A percentile compares a stretch with the other conserved stretches of the same genome.
Conservation (phyloP, 1,284 basidiomycete species). For the Microbotryomycetes sp. region DNA sequence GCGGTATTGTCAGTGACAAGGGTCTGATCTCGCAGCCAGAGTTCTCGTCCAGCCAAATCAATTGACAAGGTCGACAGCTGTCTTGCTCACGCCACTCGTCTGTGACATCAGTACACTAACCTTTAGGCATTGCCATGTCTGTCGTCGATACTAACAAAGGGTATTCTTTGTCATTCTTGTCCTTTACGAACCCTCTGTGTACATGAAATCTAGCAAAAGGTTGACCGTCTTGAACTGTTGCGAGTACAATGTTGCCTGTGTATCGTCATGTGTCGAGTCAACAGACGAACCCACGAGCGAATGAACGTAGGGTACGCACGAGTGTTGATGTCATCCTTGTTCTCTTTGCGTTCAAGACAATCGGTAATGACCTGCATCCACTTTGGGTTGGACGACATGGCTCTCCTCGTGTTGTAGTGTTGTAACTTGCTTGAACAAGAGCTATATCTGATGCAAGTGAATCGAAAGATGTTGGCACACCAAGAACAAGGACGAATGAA, state of each 20-base stretch:
- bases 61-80: no score
- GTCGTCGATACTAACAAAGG: neutral
- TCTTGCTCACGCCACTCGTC: neutral
- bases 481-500: no score
- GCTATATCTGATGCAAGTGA: no score
- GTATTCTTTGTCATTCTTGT: neutral
- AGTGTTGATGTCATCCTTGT: neutral
- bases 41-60: no score
- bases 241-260: neutral
- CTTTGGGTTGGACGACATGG: neutral
- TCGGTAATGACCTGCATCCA: neutral
- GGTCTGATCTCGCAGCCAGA: no score
- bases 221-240: neutral
- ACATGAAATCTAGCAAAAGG: neutral
- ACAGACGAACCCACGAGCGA: neutral
- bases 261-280: neutral
- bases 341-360: neutral
- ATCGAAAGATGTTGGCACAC: no score
- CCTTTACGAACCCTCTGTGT: neutral
- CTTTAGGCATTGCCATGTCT: neutral
- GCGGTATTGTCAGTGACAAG: neutral
- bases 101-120: no score
- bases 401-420: no score
- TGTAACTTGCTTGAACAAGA: no score
- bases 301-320: neutral